Evolutionary conservation across 1,139 yeast genomes (phyloP).

Genomic region (Candida albicans): DNA sequence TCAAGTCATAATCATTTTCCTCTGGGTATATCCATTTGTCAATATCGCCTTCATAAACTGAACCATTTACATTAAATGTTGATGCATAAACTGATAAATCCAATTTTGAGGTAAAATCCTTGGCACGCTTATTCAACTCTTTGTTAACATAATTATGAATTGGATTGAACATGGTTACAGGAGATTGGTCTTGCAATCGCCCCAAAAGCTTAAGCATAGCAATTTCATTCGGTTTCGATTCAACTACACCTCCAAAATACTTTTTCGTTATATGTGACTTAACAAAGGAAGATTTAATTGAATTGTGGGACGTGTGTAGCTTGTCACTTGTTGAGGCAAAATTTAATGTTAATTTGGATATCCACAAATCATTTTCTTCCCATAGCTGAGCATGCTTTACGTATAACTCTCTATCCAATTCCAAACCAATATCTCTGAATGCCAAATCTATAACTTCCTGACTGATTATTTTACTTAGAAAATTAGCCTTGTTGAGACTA

Average conservation of each 20-base stretch:
- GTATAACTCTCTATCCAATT: slow-evolving; percentile 41
- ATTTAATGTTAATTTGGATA: slow-evolving; percentile 45
- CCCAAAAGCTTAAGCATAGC: slow-evolving; percentile 54
- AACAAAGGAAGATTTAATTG: slow-evolving; percentile 36
- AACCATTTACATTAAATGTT: slow-evolving; percentile 73
- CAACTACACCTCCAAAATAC: slow-evolving; percentile 43
- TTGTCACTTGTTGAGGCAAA: slow-evolving; percentile 36
- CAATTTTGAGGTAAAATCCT: slow-evolving; percentile 51
- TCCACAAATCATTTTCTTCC: slow-evolving; percentile 56
- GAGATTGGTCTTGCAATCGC: slow-evolving; percentile 46
- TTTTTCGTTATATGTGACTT: slow-evolving; percentile 49
- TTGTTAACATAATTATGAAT: slow-evolving; percentile 65
- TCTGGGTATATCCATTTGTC: slow-evolving; percentile 59
- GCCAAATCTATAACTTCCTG: slow-evolving; percentile 63
- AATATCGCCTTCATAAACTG: slow-evolving; percentile 52
- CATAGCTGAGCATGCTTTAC: slow-evolving; percentile 58
- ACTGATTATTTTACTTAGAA: slow-evolving; percentile 56
- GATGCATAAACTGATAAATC: slow-evolving; percentile 60
- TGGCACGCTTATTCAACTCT: slow-evolving; percentile 49
- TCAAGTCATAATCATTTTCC: slow-evolving; percentile 53
- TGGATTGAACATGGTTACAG: slow-evolving; percentile 61
- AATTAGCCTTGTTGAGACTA: slow-evolving; percentile 63
- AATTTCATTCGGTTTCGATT: slow-evolving; percentile 41
- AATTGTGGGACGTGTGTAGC: slow-evolving; percentile 31
- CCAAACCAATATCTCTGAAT: slow-evolving; percentile 50